Evolutionary conservation across 768 basidiomycete species (phyloP), one percentile per base, ranked within the genome.

Genomic region (Agrocybe praecox): DNA sequence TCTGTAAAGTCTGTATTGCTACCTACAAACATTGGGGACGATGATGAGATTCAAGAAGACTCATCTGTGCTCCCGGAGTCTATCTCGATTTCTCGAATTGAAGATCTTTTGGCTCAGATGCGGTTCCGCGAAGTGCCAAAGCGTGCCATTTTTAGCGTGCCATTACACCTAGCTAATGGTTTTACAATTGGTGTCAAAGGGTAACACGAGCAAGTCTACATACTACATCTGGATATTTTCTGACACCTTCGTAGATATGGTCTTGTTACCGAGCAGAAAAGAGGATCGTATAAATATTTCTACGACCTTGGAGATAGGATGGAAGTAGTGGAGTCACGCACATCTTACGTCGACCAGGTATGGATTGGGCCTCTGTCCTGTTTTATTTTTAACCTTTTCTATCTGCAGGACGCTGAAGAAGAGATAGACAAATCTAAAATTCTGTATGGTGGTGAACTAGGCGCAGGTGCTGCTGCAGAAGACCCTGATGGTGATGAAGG

Each of bases 231-330:
- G 17, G 54, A 49, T 56, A 59, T 57, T 26, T 23, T 57, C 18
- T 23, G 26, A 23, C 14, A 46, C 43, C 33, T 17, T 54, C 32
- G 17, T 61, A 97, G 94, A 46, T 99, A 96, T 70, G 88, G 92
- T 9, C 72, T 96, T 44, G 81, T 98, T 15, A 92, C 92, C 1
- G 89, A 95, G 65, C 94, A 96, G 72, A 90, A 83, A 69, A 96
- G 89, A 70, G 90, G 92, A 0, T 52, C 78, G 5, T 90, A 94
- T 69, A 89, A 85, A 66, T 92, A 94, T 65, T 95, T 97, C 58
- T 82, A 86, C 33, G 92, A 92, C 65, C 80, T 84, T 55, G 93
- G 85, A 46, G 87, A 87, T 66, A 77, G 79, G 58, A 89, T 87
- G 88, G 90, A 89, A 62, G 87, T 91, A 50, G 93, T 88, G 0